Percentiles rank a stretch among this genome's conserved stretches.
Conservation (phyloP, 176 grass and related monocot genomes). For the Raddia distichophylla region DNA sequence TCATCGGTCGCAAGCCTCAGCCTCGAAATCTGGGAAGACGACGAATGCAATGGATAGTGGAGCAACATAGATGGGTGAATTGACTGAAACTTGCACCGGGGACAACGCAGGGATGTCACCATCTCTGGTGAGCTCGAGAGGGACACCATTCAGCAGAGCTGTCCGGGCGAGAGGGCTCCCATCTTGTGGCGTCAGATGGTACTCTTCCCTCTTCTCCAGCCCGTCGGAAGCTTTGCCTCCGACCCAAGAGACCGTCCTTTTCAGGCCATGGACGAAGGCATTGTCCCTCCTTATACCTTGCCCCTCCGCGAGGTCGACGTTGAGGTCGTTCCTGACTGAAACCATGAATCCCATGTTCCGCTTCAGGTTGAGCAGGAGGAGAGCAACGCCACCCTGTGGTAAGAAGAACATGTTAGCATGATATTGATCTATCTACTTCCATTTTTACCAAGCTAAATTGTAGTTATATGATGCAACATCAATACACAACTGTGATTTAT, state of each 20-base stretch:
- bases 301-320: slow-evolving; percentile 51
- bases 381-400: slow-evolving; percentile 60
- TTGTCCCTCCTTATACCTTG: slow-evolving; percentile 61
- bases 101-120: slow-evolving; percentile 65
- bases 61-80: slow-evolving; percentile 61
- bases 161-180: slow-evolving; percentile 60
- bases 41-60: slow-evolving; percentile 79
- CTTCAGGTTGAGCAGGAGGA: slow-evolving; percentile 92
- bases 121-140: slow-evolving; percentile 69
- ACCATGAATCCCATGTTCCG: slow-evolving; percentile 61
- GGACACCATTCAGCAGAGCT: slow-evolving; percentile 78
- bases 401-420: slow-evolving; percentile 4
- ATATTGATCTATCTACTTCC: background rate
- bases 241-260: slow-evolving; percentile 83
- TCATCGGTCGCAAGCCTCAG: slow-evolving; percentile 60
- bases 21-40: slow-evolving; percentile 86
- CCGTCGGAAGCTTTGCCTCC: slow-evolving; percentile 77
- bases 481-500: background rate
- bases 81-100: slow-evolving; percentile 54
- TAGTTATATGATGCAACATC: slow-evolving; percentile 2
- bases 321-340: slow-evolving; percentile 69
- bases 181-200: slow-evolving; percentile 66
- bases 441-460: slow-evolving; percentile 13
- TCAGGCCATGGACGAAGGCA: slow-evolving; percentile 59
- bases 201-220: slow-evolving; percentile 72